Evolutionary conservation across 345 rosid species (phyloP), one percentile per base, ranked within the genome.

Genomic region (Populus euphratica): DNA sequence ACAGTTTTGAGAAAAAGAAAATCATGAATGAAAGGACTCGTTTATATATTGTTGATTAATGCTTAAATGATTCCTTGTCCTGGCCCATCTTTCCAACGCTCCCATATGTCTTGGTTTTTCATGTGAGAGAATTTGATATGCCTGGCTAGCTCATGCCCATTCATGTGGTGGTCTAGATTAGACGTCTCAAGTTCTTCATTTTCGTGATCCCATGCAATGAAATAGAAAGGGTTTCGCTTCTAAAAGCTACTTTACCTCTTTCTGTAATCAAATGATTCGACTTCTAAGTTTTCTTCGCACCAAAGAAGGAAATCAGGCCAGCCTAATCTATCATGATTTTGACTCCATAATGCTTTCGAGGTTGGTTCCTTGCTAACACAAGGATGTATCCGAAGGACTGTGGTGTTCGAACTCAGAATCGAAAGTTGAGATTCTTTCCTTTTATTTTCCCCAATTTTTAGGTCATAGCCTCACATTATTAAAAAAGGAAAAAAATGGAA

Each of bases 1-100:
- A 68, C 31, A 64, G 70, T 73, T 68, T 73, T 65, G 73, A 70
- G 44, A 39, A 39, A 39, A 5, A 43, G 76, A 56, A 79, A n/a
- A 39, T 43, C 68, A 77, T 52, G 70, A 50, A 79, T 59, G 17
- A 56, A 44, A 27, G 68, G 43, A 41, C 31, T 27, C 36, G 67
- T 73, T 77, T 75, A 23, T 29, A 59, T 23, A 23, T 59, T 23
- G 64, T 59, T 59, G n/a, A 59, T 59, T 43, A n/a, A 59, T 59
- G 63, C 25, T 56, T n/a, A 56, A 59, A 54, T 18, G 43, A 33
- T 75, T 75, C 68, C 10, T 66, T 64, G 54, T 33, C 27, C 43
- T 31, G 31, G 17, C 13, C 25, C 39, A 39, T 6, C 29, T n/a
- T 59, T n/a, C 0, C 64, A 9, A 11, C 1, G 6, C 64, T 23